Base-by-base conservation (phyloP, 2,329 filamentous ascomycete genomes). In the Alternaria arborescens region DNA sequence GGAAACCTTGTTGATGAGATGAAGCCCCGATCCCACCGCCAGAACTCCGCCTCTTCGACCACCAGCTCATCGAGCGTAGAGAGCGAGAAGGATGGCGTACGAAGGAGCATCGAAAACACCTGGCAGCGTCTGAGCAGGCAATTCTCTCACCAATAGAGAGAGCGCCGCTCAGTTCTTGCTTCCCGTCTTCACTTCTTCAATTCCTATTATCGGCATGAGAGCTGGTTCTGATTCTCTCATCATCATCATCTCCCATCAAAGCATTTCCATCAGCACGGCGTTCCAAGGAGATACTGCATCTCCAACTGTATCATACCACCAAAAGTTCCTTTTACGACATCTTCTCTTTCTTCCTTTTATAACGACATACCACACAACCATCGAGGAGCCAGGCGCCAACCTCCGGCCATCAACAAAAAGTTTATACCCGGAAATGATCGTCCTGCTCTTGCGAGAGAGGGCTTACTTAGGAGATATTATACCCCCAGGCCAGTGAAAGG, bases 1-100 rank as follows among this genome's bases (percentile, higher is more conserved):
- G 87, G 86, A 52, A 89, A 89, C 76, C 65, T 76, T 42, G 73
- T 83, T 62, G 73, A 81, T 46, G 79, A 81, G 67, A 72, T 73
- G 70, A 71, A 77, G 64, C 71, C 53, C 54, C 64, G 70, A 32
- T 57, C 56, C 40, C 61, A 65, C 46, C 71, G 77, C 60, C 66
- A 70, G 46, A 73, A 74, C 70, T 76, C 72, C 3, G 61, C 75
- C 18, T 70, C 68, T 40, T 76, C 73, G 0, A 68, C 55, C 8
- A 46, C 72, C 32, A 60, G 58, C 53, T 30, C 52, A 14, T 56
- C 53, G 14, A 74, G 71, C 22, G 68, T 71, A 28, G 65, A 74
- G 50, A 71, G 72, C 64, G 57, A 68, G 73, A 60, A 64, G 61
- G 61, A 71, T 20, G 73, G 71, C 18, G 75, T 74, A 11, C 61